These are phyloP conservation scores for Fusarium ambrosium DNA, from an alignment of 2,329 filamentous ascomycete species.

Conservation along the genomic window DNA sequence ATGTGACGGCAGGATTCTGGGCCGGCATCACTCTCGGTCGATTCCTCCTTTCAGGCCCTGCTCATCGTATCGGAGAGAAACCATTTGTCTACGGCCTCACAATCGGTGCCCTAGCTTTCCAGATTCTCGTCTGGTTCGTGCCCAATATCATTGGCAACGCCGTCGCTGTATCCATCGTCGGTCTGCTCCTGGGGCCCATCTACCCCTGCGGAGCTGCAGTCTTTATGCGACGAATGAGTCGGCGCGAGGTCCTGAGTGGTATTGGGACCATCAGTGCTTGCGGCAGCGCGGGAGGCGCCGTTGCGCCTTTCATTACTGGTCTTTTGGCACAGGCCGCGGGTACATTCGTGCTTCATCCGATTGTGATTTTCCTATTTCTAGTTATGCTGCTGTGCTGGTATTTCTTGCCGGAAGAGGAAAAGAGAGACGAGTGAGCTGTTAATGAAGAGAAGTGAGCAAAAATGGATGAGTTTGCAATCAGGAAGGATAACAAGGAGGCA, in stretches of 20 bases:
- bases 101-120: conserved; percentile 73
- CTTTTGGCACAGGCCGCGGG: conserved; percentile 72
- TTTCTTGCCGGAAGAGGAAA: conserved; percentile 66
- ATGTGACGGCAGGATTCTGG: conserved; percentile 81
- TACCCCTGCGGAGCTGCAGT: conserved; percentile 80
- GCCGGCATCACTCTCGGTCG: conserved; percentile 82
- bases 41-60: conserved; percentile 76
- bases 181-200: conserved; percentile 81
- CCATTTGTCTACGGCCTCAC: conserved; percentile 74
- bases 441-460: neutral
- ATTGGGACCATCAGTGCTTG: conserved; percentile 78
- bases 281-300: conserved; percentile 76
- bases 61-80: conserved; percentile 78
- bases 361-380: conserved; percentile 74
- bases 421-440: conserved; percentile 65
- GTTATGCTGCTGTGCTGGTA: conserved; percentile 78
- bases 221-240: conserved; percentile 71
- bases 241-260: conserved; percentile 71
- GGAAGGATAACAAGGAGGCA: neutral
- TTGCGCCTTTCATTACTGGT: conserved; percentile 76
- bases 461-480: neutral
- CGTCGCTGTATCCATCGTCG: conserved; percentile 77
- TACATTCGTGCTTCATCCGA: conserved; percentile 75
- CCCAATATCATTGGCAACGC: conserved; percentile 81
- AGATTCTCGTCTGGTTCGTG: conserved; percentile 83